Base-by-base conservation (phyloP, 805 yeast genomes). In the Metschnikowia shivogae region DNA sequence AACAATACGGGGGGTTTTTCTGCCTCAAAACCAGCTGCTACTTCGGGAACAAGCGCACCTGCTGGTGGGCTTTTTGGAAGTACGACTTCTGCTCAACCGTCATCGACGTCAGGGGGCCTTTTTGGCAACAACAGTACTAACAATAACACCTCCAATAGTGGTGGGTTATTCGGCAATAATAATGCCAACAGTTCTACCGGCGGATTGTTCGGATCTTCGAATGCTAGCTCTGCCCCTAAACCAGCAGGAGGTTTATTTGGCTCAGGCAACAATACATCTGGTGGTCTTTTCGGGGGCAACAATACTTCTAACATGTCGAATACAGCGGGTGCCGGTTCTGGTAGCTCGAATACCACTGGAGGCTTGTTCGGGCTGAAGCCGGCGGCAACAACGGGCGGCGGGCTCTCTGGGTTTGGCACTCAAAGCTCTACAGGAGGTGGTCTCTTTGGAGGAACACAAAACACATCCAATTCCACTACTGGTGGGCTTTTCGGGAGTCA, bases 201-300 rank as follows among this genome's bases (percentile, higher is more conserved):
- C 31, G 62, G 65, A 13, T 44, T 61, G 40, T 62, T 61, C 54
- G 68, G 67, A 6, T 36, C 42, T 17, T 7, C 36, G 10, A 38
- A 31, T 11, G 27, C 14, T 5, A 37, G 17, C 5, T n/a, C 40
- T n/a, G 13, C 27, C 10, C 22, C 36, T 14, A 32, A 32, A 20
- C 42, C 42, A 10, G 29, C 36, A 22, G 35, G 35, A 10, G 42
- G 42, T 14, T 33, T 39, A 13, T 37, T 39, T 7, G 42, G 42
- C 34, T 39, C 47, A 22, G 8, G 26, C 11, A 22, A 32, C 17
- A 39, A 39, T 31, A 24, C 49, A 13, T 53, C 62, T 9, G 59
- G 64, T n/a, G 72, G 74, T 12, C 76, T 77, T 4, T 56, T 76
- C 43, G 77, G 60, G 33, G 37, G 47, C 42, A 42, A 34, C 9